A percentile compares a stretch with the other conserved stretches of the same genome.
phyloP scores from a whole-genome alignment of 2,329 filamentous ascomycete genomes.

The Phialemonium atrogriseum region DNA sequence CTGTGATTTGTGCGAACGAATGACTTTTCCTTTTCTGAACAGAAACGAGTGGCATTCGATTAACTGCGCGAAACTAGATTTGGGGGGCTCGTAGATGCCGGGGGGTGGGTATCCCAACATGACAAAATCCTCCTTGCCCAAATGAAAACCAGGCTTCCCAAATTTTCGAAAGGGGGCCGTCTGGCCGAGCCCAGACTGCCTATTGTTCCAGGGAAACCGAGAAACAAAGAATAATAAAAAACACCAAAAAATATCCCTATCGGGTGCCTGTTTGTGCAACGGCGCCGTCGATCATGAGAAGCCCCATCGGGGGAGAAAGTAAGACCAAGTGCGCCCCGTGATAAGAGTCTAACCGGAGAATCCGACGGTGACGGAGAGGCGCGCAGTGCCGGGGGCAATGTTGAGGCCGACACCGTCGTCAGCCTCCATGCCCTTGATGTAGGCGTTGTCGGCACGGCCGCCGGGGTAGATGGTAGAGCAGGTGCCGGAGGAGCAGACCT shows the following conservation, averaged over 20 bases:
- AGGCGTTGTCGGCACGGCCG: slow-evolving; percentile 23
- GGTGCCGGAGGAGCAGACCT: slow-evolving; percentile 27
- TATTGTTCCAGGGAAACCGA: too few species aligned
- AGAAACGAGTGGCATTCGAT: too few species aligned
- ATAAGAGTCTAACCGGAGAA: slow-evolving; percentile 4
- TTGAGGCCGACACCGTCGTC: slow-evolving; percentile 26
- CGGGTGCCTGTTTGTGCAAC: slow-evolving; percentile 1
- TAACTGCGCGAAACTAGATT: too few species aligned
- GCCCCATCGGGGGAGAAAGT: background rate
- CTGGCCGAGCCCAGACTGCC: too few species aligned
- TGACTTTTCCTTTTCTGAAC: too few species aligned
- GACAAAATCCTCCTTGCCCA: too few species aligned
- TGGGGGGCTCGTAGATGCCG: too few species aligned
- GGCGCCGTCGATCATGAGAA: slow-evolving; percentile 4
- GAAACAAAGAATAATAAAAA: background rate
- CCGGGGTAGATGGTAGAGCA: slow-evolving; percentile 24
- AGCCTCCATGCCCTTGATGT: slow-evolving; percentile 23
- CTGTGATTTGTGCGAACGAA: too few species aligned
- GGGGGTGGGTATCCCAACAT: too few species aligned
- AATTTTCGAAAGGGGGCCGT: too few species aligned
- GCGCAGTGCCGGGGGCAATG: slow-evolving; percentile 14
- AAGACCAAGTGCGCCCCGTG: background rate
- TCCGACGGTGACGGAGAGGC: slow-evolving; percentile 14
- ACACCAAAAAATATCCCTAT: slow-evolving; percentile 3
- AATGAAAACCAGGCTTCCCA: too few species aligned